A percentile compares a stretch with the other conserved stretches of the same genome.
Conservation (phyloP, 169 alveolate genomes). For the Plasmodium vinckei region DNA sequence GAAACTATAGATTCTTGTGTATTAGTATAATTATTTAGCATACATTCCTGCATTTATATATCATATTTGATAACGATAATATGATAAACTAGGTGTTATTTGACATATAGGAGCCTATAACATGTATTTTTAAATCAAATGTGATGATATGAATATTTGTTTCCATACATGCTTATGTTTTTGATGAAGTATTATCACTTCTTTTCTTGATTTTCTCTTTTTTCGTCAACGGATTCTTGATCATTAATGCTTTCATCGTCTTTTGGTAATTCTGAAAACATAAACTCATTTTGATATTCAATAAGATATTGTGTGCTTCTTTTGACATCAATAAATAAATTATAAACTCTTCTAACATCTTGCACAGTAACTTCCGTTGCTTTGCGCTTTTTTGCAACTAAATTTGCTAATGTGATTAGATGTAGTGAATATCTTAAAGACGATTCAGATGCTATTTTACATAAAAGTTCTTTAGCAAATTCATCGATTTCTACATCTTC, state of each 20-base stretch:
- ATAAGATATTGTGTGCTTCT: slow-evolving; percentile 96
- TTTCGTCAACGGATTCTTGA: slow-evolving; percentile 54
- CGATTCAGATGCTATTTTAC: slow-evolving; percentile 96
- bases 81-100: too few relatives aligned
- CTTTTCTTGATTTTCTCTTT: slow-evolving; percentile 67
- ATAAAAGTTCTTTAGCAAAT: slow-evolving; percentile 94
- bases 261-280: slow-evolving; percentile 89
- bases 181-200: background rate
- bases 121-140: background rate
- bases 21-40: background rate
- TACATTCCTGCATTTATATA: too few relatives aligned
- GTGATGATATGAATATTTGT: background rate
- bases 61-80: too few relatives aligned
- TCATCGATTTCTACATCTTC: slow-evolving; percentile 99
- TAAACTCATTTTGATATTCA: slow-evolving; percentile 92
- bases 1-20: background rate
- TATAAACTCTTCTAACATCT: slow-evolving; percentile 96
- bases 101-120: too few relatives aligned
- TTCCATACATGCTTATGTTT: too few relatives aligned
- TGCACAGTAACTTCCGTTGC: slow-evolving; percentile 94
- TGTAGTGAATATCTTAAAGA: slow-evolving; percentile 96
- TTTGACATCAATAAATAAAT: slow-evolving; percentile 96
- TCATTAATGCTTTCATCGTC: slow-evolving; percentile 51
- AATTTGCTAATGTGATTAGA: slow-evolving; percentile 92
- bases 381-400: slow-evolving; percentile 92